Evolutionary conservation across 2,329 filamentous ascomycete species (phyloP), one percentile per base, ranked within the genome.

Genomic region (Trichoderma endophyticum): DNA sequence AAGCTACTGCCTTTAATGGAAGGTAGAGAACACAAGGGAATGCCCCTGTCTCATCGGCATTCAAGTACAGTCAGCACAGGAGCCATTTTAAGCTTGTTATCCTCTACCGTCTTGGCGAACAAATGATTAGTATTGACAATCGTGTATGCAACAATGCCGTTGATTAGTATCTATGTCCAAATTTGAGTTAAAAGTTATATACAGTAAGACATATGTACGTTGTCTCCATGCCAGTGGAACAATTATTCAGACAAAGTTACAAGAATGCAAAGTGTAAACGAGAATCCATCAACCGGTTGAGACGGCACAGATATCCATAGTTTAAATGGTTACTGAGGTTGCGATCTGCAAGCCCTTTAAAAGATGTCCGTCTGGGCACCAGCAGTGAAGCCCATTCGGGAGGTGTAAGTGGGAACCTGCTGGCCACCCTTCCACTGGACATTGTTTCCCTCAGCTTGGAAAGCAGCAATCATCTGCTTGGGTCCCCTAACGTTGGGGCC

Each of bases 311-410:
- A 14, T 14, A 36, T 1, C 28, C 43, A 3, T 26, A n/a, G 7
- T 21, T 6, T 5, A 14, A 24, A 1, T 6, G 5, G 2, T 51
- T 21, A 64, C 5, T 7, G 12, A 9, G 2, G 6, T 26, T 51
- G 5, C 11, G n/a, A 30, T 15, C 24, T 59, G 34, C 6, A 43
- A 32, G 64, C 2, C 11, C 2, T 39, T 67, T 43, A 59, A 21
- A 67, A 67, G 64, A 67, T 67, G n/a, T 67, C 64, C 8, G 64
- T 67, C 64, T 67, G 64, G 15, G 64, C 64, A 67, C 64, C 51
- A 9, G 51, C 64, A 8, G 64, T 67, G 24, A 39, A 67, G 32
- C 64, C 64, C 64, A 67, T 67, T 4, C 24, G 24, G 11, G 64
- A 57, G 51, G 64, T 57, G 30, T 67, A 67, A 28, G 64, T 67